Percentiles rank a stretch among this genome's conserved stretches.
Conservation (phyloP, 164 flowering plant genomes). For the Cinnamomum chago region DNA sequence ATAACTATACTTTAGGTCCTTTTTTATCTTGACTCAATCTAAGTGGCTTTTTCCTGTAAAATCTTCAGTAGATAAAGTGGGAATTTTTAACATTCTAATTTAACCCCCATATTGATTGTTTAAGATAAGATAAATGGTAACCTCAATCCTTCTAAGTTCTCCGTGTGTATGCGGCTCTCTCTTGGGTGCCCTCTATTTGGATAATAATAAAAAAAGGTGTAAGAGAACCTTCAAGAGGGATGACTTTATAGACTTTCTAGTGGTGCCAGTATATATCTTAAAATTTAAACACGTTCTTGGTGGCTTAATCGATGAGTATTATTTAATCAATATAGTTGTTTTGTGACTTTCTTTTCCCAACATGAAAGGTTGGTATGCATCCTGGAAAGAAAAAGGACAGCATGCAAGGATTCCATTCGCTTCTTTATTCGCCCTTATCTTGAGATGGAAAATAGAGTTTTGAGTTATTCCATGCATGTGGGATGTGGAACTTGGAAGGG, state of each 20-base stretch:
- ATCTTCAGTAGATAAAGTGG: no score
- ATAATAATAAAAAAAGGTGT: no score
- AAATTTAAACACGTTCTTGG: no score
- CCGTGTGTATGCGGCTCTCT: no score
- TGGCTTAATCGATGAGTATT: neutral
- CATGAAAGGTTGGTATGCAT: neutral
- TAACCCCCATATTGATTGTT: neutral
- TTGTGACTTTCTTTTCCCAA: neutral
- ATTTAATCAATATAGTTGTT: neutral
- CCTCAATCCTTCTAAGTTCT: no score
- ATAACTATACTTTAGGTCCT: no score
- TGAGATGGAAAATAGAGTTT: neutral
- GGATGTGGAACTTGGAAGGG: neutral
- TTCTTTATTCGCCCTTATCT: slow-evolving; percentile 2
- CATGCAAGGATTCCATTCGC: neutral
- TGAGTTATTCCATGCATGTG: neutral
- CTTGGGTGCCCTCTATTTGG: no score
- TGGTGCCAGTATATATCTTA: neutral
- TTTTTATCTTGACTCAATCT: no score
- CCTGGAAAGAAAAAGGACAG: neutral
- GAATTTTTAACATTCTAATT: neutral
- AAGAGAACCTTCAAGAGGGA: neutral
- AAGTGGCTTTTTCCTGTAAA: no score
- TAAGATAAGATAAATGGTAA: no score
- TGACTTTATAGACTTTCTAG: neutral